Percentiles rank a stretch among this genome's conserved stretches.
Evolutionary conservation across 2,329 filamentous ascomycete genomes (phyloP).

Genomic region (Claviceps spartinae): DNA sequence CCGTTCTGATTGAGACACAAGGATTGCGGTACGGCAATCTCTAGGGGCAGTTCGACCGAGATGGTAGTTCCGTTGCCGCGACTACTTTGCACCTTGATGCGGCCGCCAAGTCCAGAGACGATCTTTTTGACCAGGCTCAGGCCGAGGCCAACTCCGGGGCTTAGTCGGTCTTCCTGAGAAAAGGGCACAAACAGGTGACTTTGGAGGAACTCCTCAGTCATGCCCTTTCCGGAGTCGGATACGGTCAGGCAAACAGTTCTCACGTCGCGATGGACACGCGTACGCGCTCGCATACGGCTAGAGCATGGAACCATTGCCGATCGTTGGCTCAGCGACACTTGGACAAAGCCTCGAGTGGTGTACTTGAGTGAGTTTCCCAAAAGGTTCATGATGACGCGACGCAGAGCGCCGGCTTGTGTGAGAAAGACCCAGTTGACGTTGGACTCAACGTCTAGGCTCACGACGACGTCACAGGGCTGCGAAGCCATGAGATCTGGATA

Average conservation of each 20-base stretch:
- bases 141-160: conserved; percentile 49
- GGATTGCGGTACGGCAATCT: neutral
- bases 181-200: conserved; percentile 50
- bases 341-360: conserved; percentile 25
- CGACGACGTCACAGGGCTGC: conserved; percentile 10
- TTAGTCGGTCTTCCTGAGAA: conserved; percentile 46
- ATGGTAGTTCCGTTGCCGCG: conserved; percentile 24
- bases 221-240: conserved; percentile 52
- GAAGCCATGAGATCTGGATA: conserved; percentile 3
- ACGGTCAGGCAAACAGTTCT: conserved; percentile 30
- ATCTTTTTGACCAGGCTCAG: conserved; percentile 51
- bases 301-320: conserved; percentile 5
- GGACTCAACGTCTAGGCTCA: conserved; percentile 26
- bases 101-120: conserved; percentile 42
- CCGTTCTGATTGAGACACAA: neutral
- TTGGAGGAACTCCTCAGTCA: conserved; percentile 46
- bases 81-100: conserved; percentile 40
- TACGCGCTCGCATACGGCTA: neutral
- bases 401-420: conserved; percentile 37
- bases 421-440: conserved; percentile 43
- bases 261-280: conserved; percentile 2
- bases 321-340: conserved; percentile 12
- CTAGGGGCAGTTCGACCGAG: conserved; percentile 19
- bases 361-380: conserved; percentile 52
- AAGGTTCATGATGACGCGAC: conserved; percentile 47